Evolutionary conservation across 148 eudicot species (phyloP).

Genomic region (Rhododendron ovatum): DNA sequence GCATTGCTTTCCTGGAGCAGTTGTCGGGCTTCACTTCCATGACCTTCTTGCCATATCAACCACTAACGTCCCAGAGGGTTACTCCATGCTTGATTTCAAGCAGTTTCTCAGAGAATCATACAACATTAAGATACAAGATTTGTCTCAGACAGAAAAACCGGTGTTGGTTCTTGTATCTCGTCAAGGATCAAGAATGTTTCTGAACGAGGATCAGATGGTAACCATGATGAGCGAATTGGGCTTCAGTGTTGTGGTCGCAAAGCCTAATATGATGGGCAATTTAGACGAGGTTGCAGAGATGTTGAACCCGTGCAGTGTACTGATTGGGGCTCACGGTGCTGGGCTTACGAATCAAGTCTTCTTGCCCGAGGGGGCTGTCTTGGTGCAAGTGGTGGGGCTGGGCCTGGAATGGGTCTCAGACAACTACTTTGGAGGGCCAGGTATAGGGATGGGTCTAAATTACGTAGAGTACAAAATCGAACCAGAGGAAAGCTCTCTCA

Average conservation of each 20-base stretch:
- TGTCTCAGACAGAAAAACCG: constrained; percentile 8
- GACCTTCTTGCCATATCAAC: constrained; percentile 27
- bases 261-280: constrained; percentile 22
- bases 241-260: constrained; percentile 22
- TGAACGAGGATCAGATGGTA: constrained; percentile 41
- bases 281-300: constrained; percentile 26
- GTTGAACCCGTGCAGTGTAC: constrained; percentile 41
- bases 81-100: constrained; percentile 36
- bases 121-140: constrained; percentile 16
- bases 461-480: constrained; percentile 46
- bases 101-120: constrained; percentile 31
- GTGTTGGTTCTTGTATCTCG: constrained; percentile 43
- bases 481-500: constrained; percentile 52
- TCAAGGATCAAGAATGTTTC: constrained; percentile 25
- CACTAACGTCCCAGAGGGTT: constrained; percentile 28
- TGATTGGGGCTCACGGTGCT: constrained; percentile 61
- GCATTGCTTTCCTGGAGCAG: constrained; percentile 55
- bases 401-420: constrained; percentile 45
- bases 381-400: constrained; percentile 49
- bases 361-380: constrained; percentile 41
- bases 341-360: constrained; percentile 49
- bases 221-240: constrained; percentile 42
- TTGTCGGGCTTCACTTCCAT: constrained; percentile 48
- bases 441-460: constrained; percentile 35
- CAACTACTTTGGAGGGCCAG: constrained; percentile 39